phyloP scores from a whole-genome alignment of 257 asterid genomes.

The Solanum chmielewskii region DNA sequence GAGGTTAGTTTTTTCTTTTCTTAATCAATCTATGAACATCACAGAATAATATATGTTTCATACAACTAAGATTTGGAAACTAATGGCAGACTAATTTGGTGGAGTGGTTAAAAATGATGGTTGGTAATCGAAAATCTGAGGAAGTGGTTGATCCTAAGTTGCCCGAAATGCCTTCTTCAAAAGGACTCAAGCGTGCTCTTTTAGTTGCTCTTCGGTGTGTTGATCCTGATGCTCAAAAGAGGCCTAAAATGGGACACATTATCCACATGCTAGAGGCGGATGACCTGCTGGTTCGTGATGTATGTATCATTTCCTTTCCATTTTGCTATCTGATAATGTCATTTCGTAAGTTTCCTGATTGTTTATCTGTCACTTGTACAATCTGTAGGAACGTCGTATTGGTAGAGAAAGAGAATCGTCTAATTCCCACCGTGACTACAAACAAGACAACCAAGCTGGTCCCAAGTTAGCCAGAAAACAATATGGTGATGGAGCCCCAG shows the following conservation, averaged over 20 bases:
- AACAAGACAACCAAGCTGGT: slow-evolving; percentile 20
- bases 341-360: neutral
- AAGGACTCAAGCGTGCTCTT: slow-evolving; percentile 70
- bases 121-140: slow-evolving; percentile 79
- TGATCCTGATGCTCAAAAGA: slow-evolving; percentile 90
- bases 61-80: neutral
- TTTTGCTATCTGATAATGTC: neutral
- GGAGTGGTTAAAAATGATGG: slow-evolving; percentile 90
- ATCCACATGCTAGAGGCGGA: slow-evolving; percentile 93
- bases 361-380: neutral
- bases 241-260: slow-evolving; percentile 92
- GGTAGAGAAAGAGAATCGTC: slow-evolving; percentile 28
- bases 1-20: slow-evolving; percentile 42
- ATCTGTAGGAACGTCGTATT: slow-evolving; percentile 45
- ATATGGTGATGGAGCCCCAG: slow-evolving; percentile 27
- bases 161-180: slow-evolving; percentile 67
- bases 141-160: slow-evolving; percentile 86
- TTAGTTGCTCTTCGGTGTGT: slow-evolving; percentile 93
- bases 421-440: slow-evolving; percentile 24
- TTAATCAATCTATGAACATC: neutral
- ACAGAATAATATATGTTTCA: neutral
- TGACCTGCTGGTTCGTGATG: slow-evolving; percentile 63
- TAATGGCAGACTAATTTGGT: slow-evolving; percentile 65
- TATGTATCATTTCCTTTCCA: slow-evolving; percentile 9
- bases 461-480: slow-evolving; percentile 25